Evolutionary conservation across 2,329 filamentous ascomycete genomes (phyloP).

Genomic region (Paradendryphiella salina): DNA sequence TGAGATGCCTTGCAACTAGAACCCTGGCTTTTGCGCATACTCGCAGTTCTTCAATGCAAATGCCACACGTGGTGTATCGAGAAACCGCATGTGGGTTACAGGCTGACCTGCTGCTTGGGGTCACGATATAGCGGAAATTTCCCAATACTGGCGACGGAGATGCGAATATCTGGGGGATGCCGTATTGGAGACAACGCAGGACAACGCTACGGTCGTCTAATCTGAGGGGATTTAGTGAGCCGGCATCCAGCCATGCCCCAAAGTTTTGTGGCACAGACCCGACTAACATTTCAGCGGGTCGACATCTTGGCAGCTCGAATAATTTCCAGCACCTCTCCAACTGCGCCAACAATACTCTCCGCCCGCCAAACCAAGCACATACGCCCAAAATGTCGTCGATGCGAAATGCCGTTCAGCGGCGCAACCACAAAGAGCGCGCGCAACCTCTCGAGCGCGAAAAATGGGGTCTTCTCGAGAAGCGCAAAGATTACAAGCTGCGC

Average conservation of each 20-base stretch:
- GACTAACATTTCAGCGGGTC: slow-evolving; percentile 1
- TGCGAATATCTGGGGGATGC: no score
- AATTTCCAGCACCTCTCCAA: slow-evolving; percentile 5
- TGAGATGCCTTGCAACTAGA: no score
- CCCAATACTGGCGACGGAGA: no score
- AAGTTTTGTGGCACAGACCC: neutral
- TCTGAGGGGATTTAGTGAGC: neutral
- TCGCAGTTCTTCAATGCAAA: no score
- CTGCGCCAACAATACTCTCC: neutral
- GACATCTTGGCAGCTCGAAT: slow-evolving; percentile 6
- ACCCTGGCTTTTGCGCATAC: no score
- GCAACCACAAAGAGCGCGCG: slow-evolving; percentile 85
- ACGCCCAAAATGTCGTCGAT: slow-evolving; percentile 39
- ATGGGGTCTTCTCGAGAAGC: slow-evolving; percentile 92
- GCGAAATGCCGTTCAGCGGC: slow-evolving; percentile 61
- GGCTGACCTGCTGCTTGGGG: no score
- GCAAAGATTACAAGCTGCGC: slow-evolving; percentile 76
- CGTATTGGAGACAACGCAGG: no score
- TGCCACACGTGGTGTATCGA: no score
- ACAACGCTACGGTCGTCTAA: no score
- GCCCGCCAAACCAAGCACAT: neutral
- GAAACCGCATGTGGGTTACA: no score
- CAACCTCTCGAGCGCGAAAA: slow-evolving; percentile 82
- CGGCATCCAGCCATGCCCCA: neutral
- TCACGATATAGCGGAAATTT: no score